Base-by-base conservation (phyloP, 768 basidiomycete genomes). In the Lentinula lateritia region DNA sequence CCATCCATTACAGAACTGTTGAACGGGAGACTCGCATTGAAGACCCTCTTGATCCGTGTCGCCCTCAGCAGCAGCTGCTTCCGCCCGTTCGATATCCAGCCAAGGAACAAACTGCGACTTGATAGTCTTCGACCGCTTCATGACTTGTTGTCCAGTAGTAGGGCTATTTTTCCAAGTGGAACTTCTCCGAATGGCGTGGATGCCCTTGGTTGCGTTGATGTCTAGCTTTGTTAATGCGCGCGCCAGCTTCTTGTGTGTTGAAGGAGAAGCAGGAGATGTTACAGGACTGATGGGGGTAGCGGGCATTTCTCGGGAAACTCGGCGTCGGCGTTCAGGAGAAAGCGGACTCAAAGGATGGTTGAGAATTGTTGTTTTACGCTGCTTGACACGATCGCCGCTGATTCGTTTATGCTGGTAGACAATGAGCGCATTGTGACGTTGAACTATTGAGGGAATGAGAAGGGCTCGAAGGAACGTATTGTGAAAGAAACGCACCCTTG, bases 1-100 rank as follows among this genome's bases (percentile, higher is more conserved):
- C 58, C 46, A 72, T 1, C 76, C 76, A 16, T 69, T 67, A 53
- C 73, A 76, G 63, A 67, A 75, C 57, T 70, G 57, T 3, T 67
- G 66, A 4, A 72, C 70, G 0, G 78, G 76, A 1, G 78, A 76
- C 10, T 61, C 52, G 41, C 66, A 71, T 7, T 67, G 70, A 43
- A 39, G 58, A 8, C 65, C 63, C 13, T 58, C 28, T 65, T 66
- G 23, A 64, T 67, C 64, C 65, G 64, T n/a, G 18, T 60, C 52
- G 66, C 63, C n/a, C 5, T 48, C 3, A 23, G 20, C 8, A 23
- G 15, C 50, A 55, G n/a, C n/a, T 12, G 16, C 42, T 12, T 36
- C 41, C 5, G 42, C n/a, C 6, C 36, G 45, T n/a, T 59, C 15
- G 1, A 10, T 34, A 13, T 59, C 58, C n/a, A 59, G 46, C 58